These are phyloP conservation scores for Glomus cerebriforme DNA, from an alignment of 192 early-diverging fungal species.

Conservation along the genomic window DNA sequence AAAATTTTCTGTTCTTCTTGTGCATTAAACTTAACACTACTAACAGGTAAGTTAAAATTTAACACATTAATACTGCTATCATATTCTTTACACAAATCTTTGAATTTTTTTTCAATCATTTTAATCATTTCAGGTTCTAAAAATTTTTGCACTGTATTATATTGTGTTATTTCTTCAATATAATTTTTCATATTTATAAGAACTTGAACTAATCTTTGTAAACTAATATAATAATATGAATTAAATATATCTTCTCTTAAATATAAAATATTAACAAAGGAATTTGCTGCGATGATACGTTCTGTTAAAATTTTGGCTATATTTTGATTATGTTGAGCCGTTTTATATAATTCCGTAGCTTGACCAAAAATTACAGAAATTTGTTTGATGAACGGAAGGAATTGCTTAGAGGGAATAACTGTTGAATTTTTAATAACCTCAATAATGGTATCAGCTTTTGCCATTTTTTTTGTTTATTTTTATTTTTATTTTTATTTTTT, in stretches of 20 bases:
- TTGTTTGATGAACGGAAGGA: too few relatives aligned
- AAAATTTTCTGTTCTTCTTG: background rate
- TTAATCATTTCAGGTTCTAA: background rate
- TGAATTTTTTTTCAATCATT: background rate
- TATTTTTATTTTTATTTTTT: too few relatives aligned
- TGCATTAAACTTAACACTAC: background rate
- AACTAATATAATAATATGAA: background rate
- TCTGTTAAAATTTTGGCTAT: background rate
- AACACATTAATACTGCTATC: background rate
- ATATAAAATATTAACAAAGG: background rate
- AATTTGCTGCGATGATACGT: background rate
- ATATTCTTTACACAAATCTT: background rate
- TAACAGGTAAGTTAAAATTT: background rate
- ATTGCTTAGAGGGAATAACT: too few relatives aligned
- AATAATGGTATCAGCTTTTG: too few relatives aligned
- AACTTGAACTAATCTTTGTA: background rate
- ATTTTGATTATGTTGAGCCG: background rate
- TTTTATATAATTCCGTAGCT: background rate
- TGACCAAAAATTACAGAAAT: too few relatives aligned
- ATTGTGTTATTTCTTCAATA: background rate
- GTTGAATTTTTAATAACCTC: too few relatives aligned
- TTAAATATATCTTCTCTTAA: background rate
- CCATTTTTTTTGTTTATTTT: too few relatives aligned
- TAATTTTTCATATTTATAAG: background rate
- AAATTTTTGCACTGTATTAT: background rate